Conservation (phyloP, 208 protist genomes). For the Acanthamoeba sp. region DNA sequence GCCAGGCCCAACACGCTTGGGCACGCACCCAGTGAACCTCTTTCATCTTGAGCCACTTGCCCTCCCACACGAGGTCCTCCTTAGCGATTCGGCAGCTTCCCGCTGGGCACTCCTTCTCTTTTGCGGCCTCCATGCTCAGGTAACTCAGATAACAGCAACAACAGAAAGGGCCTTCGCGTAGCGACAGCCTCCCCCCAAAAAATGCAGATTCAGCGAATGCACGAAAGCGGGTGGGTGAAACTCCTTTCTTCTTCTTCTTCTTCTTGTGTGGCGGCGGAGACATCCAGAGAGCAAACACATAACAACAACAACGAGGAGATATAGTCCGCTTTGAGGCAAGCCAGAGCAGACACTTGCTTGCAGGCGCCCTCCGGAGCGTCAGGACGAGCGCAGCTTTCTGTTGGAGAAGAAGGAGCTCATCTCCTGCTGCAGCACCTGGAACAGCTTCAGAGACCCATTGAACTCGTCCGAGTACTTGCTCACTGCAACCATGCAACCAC, state of each 20-base stretch:
- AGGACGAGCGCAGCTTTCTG: not conserved
- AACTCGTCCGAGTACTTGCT: constrained; percentile 57
- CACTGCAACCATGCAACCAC: no score
- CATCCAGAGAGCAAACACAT: not conserved
- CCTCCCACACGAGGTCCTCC: constrained; percentile 29
- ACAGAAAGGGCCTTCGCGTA: no score
- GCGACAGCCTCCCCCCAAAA: no score
- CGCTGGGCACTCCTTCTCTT: not conserved
- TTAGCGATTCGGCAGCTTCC: not conserved
- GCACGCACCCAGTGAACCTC: not conserved
- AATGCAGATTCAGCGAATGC: no score
- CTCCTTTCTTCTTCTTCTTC: no score
- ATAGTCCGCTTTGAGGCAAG: not conserved
- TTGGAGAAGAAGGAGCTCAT: constrained; percentile 16
- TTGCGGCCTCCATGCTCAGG: not conserved
- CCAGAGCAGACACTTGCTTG: not conserved
- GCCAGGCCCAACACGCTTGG: not conserved
- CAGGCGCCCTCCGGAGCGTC: not conserved
- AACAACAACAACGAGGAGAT: no score
- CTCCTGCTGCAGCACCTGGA: constrained; percentile 42
- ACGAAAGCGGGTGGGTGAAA: no score
- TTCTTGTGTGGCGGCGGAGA: no score
- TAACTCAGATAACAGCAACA: no score
- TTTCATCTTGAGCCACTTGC: constrained; percentile 52
- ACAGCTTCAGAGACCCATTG: constrained; percentile 31